Evolutionary conservation across 1,284 basidiomycete species (phyloP).

Genomic region (Xerocomus amazonicus): DNA sequence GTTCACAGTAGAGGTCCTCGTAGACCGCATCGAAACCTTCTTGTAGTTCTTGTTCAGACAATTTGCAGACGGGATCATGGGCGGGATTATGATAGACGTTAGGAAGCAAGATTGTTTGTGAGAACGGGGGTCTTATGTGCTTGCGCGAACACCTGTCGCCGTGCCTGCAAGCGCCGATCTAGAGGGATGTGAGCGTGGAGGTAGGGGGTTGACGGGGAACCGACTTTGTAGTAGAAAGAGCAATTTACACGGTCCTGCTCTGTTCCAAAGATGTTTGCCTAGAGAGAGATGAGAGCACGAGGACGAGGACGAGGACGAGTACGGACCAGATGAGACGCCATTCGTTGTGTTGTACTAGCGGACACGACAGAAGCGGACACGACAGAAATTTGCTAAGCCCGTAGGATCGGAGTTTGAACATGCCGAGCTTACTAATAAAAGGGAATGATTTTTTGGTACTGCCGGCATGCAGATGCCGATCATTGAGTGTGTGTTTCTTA

Average conservation of each 20-base stretch:
- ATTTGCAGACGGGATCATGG: slow-evolving; percentile 84
- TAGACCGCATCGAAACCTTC: slow-evolving; percentile 97
- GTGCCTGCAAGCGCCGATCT: slow-evolving; percentile 95
- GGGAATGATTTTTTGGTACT: background rate
- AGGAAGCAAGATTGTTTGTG: slow-evolving; percentile 95
- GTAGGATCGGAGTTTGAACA: slow-evolving; percentile 22
- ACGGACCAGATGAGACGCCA: slow-evolving; percentile 64
- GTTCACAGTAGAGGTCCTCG: slow-evolving; percentile 90
- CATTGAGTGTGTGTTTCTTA: too few species aligned
- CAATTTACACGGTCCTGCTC: slow-evolving; percentile 94
- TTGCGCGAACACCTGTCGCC: slow-evolving; percentile 97
- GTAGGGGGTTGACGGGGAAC: slow-evolving; percentile 15
- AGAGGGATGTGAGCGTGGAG: slow-evolving; percentile 8
- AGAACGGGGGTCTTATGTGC: slow-evolving; percentile 96
- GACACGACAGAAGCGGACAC: too few species aligned
- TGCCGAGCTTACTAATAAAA: background rate
- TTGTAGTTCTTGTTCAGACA: slow-evolving; percentile 85
- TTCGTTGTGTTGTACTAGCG: slow-evolving; percentile 27
- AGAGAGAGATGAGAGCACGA: background rate
- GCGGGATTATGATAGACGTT: slow-evolving; percentile 99
- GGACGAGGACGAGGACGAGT: background rate
- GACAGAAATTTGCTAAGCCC: slow-evolving; percentile 16
- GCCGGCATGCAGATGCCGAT: too few species aligned
- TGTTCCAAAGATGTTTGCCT: slow-evolving; percentile 85
- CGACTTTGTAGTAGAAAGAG: slow-evolving; percentile 91